Percentiles rank a stretch among this genome's conserved stretches.
phyloP scores from a whole-genome alignment of 192 early-diverging fungal species.

The Rhizoclosmatium sp. region DNA sequence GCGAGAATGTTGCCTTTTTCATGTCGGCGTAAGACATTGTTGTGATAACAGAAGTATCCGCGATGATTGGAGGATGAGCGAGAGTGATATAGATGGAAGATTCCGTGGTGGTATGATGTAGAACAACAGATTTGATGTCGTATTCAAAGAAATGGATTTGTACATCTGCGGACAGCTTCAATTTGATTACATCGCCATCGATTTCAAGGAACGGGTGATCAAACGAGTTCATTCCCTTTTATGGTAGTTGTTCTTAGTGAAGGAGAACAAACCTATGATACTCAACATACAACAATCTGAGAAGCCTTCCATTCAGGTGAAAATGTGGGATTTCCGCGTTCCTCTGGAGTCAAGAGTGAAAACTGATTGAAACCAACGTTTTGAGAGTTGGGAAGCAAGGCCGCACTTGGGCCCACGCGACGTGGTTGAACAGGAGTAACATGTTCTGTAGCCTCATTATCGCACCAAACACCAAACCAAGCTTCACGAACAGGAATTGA shows the following conservation, averaged over 20 bases:
- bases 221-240: constrained; percentile 23
- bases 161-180: constrained; percentile 30
- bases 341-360: constrained; percentile 3
- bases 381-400: constrained; percentile 9
- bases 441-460: constrained; percentile 31
- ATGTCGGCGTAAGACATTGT: constrained; percentile 8
- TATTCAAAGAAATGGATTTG: constrained; percentile 35
- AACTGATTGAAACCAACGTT: constrained; percentile 20
- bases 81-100: constrained; percentile 24
- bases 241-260: too few relatives aligned
- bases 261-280: too few relatives aligned
- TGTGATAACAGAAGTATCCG: constrained; percentile 21
- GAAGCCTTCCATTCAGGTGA: constrained; percentile 38
- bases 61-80: constrained; percentile 23
- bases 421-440: neutral
- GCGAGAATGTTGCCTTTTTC: constrained; percentile 9
- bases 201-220: constrained; percentile 34
- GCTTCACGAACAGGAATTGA: constrained; percentile 18
- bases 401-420: neutral
- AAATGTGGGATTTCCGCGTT: constrained; percentile 32
- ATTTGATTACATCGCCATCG: constrained; percentile 16
- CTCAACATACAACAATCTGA: neutral
- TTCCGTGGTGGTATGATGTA: constrained; percentile 23
- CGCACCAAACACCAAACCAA: constrained; percentile 34
- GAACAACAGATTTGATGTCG: constrained; percentile 35